Conservation (phyloP, 129 eudicot species). For the Arctium lappa region DNA sequence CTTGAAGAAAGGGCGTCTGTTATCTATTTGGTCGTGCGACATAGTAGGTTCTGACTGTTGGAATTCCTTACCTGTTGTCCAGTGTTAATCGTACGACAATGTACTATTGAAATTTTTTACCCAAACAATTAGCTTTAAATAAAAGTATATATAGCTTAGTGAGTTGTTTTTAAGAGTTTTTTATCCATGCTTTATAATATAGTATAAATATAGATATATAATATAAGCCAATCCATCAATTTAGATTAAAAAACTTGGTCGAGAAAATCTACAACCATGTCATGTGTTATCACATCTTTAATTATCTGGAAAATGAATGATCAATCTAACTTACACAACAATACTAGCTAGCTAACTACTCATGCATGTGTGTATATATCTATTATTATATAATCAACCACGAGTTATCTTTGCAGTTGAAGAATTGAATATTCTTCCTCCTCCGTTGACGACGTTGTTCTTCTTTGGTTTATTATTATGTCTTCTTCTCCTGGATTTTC, state of each 20-base stretch:
- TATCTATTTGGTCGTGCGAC: too few relatives aligned
- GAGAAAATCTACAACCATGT: background rate
- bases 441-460: background rate
- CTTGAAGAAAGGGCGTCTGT: too few relatives aligned
- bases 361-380: background rate
- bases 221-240: background rate
- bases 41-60: too few relatives aligned
- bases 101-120: too few relatives aligned
- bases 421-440: conserved; percentile 3
- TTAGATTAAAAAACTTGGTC: background rate
- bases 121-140: too few relatives aligned
- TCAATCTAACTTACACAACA: background rate
- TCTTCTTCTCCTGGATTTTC: conserved; percentile 27
- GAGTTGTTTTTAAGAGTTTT: too few relatives aligned
- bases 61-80: too few relatives aligned
- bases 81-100: too few relatives aligned
- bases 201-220: background rate
- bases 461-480: conserved; percentile 19
- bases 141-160: too few relatives aligned
- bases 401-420: background rate
- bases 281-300: conserved; percentile 4
- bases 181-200: too few relatives aligned
- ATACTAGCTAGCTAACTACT: background rate
- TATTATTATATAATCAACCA: background rate
- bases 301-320: background rate